phyloP scores from a whole-genome alignment of 1,284 basidiomycete species.

The Coniophora puteana region DNA sequence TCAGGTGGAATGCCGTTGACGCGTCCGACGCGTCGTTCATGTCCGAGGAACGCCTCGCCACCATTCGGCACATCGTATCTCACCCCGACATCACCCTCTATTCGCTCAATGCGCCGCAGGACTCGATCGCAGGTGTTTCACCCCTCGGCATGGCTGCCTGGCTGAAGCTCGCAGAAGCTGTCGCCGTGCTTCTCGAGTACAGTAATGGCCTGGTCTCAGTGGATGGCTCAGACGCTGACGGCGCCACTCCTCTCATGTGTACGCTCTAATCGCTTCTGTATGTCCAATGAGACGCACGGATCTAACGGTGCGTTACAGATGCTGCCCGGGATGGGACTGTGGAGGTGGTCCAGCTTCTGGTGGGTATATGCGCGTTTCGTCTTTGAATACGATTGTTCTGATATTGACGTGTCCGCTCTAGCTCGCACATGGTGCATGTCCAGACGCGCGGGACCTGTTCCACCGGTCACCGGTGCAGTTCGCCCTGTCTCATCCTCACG shows the following conservation, averaged over 20 bases:
- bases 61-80: slow-evolving; percentile 48
- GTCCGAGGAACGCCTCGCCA: slow-evolving; percentile 49
- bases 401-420: slow-evolving; percentile 18
- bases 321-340: slow-evolving; percentile 67
- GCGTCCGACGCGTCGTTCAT: slow-evolving; percentile 63
- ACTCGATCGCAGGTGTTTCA: slow-evolving; percentile 63
- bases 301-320: slow-evolving; percentile 39
- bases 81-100: slow-evolving; percentile 58
- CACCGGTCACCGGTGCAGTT: slow-evolving; percentile 68
- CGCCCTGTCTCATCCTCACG: slow-evolving; percentile 52
- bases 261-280: slow-evolving; percentile 29
- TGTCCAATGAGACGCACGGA: slow-evolving; percentile 12
- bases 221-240: slow-evolving; percentile 65
- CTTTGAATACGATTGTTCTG: not conserved
- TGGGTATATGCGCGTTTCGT: slow-evolving; percentile 28
- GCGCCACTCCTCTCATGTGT: slow-evolving; percentile 79
- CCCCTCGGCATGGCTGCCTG: slow-evolving; percentile 74
- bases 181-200: slow-evolving; percentile 54
- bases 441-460: slow-evolving; percentile 66
- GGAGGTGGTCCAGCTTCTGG: slow-evolving; percentile 59
- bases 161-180: slow-evolving; percentile 57
- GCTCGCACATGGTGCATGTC: slow-evolving; percentile 66
- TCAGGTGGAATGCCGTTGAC: slow-evolving; percentile 63
- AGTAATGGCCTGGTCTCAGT: slow-evolving; percentile 60
- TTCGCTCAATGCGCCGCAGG: slow-evolving; percentile 65